Conservation (phyloP, 1,139 yeast genomes). For the Blastobotrys indianensis region DNA sequence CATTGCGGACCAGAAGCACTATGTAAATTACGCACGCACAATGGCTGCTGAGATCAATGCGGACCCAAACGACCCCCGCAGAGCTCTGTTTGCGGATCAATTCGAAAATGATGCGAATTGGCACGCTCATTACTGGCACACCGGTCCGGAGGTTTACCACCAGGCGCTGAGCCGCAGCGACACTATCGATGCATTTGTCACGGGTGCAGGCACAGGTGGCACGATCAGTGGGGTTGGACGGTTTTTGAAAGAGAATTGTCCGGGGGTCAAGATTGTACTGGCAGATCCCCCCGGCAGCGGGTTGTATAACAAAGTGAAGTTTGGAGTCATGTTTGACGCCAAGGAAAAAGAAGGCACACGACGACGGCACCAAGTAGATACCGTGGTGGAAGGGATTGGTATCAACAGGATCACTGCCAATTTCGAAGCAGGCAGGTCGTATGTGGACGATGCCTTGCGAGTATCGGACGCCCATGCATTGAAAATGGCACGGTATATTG, state of each 20-base stretch:
- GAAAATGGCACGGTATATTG: conserved; percentile 79
- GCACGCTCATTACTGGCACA: conserved; percentile 71
- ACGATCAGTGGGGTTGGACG: conserved; percentile 85
- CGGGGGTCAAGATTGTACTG: conserved; percentile 42
- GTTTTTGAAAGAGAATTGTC: conserved; percentile 52
- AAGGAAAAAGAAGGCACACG: conserved; percentile 91
- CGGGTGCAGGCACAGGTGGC: conserved; percentile 72
- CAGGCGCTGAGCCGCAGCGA: conserved; percentile 51
- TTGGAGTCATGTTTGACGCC: conserved; percentile 87
- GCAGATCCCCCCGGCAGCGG: conserved; percentile 99
- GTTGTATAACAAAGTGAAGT: conserved; percentile 72
- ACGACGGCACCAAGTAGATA: conserved; percentile 93
- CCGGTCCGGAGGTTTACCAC: conserved; percentile 83
- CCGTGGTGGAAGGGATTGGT: conserved; percentile 91
- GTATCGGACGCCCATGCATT: conserved; percentile 78
- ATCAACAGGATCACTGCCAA: conserved; percentile 80
- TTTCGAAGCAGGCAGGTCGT: conserved; percentile 53
- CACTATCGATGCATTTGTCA: conserved; percentile 63
- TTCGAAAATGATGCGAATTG: conserved; percentile 91
- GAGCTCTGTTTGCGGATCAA: conserved; percentile 88
- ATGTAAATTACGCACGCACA: conserved; percentile 77
- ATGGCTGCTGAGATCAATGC: conserved; percentile 53
- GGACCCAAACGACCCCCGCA: conserved; percentile 29
- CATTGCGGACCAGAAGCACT: conserved; percentile 88
- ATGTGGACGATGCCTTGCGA: conserved; percentile 71